Evolutionary conservation across 1,139 yeast species (phyloP).

Genomic region (Yamadazyma conglobata): DNA sequence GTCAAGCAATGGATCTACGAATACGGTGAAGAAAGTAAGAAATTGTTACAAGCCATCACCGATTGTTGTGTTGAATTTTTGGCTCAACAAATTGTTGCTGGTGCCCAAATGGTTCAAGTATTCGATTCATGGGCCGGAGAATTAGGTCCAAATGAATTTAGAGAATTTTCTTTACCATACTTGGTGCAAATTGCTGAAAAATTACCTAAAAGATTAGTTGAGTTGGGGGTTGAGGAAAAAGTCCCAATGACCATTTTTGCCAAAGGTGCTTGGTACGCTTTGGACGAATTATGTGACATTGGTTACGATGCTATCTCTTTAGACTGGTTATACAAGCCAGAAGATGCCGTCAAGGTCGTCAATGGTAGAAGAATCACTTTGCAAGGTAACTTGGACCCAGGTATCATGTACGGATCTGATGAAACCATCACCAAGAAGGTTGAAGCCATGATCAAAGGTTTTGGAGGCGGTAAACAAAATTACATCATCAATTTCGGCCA

Average conservation of each 20-base stretch:
- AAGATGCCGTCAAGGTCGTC: slow-evolving; percentile 76
- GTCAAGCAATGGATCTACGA: slow-evolving; percentile 91
- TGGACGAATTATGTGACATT: slow-evolving; percentile 78
- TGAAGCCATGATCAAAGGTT: slow-evolving; percentile 81
- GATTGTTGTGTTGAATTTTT: slow-evolving; percentile 90
- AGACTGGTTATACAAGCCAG: slow-evolving; percentile 89
- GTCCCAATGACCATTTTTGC: slow-evolving; percentile 91
- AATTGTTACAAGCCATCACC: slow-evolving; percentile 71
- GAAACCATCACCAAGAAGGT: slow-evolving; percentile 79
- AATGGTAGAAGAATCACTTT: slow-evolving; percentile 74
- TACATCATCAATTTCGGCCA: slow-evolving; percentile 95
- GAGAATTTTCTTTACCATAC: slow-evolving; percentile 85
- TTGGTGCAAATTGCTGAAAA: slow-evolving; percentile 68
- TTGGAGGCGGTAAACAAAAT: slow-evolving; percentile 87
- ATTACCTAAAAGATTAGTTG: slow-evolving; percentile 66
- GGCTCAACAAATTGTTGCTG: slow-evolving; percentile 93
- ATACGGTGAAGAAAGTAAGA: slow-evolving; percentile 69
- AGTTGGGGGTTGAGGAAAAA: slow-evolving; percentile 64
- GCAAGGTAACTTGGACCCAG: slow-evolving; percentile 97
- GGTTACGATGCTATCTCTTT: slow-evolving; percentile 86
- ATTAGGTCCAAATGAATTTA: slow-evolving; percentile 83
- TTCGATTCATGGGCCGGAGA: slow-evolving; percentile 99
- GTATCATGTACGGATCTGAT: slow-evolving; percentile 84
- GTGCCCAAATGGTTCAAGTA: slow-evolving; percentile 95
- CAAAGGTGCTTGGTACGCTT: slow-evolving; percentile 97